A percentile compares a stretch with the other conserved stretches of the same genome.
phyloP scores from a whole-genome alignment of 768 basidiomycete genomes.

The Agrocybe praecox region DNA sequence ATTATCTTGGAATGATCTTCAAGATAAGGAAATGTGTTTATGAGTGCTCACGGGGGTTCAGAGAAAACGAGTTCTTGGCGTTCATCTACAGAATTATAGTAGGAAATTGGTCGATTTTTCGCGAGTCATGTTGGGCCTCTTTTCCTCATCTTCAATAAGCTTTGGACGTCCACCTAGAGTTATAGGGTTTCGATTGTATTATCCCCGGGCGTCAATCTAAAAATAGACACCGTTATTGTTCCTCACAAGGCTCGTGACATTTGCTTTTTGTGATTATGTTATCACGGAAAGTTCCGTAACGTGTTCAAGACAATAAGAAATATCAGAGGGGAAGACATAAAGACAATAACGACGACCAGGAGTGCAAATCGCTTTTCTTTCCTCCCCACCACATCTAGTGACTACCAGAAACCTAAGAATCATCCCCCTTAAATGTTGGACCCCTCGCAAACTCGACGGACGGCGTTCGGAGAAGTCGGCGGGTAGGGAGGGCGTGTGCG shows the following conservation, averaged over 20 bases:
- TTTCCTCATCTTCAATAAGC: too few species aligned
- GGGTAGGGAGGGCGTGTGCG: not conserved
- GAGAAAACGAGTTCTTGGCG: too few species aligned
- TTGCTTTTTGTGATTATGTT: constrained; percentile 23
- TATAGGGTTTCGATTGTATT: too few species aligned
- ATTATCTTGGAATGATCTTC: too few species aligned
- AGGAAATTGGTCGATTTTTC: not conserved
- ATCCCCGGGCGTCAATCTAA: not conserved
- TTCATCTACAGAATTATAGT: too few species aligned
- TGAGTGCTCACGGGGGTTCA: too few species aligned
- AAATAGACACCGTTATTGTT: constrained; percentile 28
- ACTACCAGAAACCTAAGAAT: not conserved
- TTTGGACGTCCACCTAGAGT: not conserved
- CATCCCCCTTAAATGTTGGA: not conserved
- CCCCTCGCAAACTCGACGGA: not conserved
- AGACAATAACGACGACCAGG: constrained; percentile 17
- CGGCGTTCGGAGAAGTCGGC: not conserved
- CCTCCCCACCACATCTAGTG: constrained; percentile 3
- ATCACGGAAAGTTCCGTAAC: constrained; percentile 5
- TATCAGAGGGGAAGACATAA: constrained; percentile 18
- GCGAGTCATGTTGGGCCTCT: not conserved
- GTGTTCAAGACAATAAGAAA: constrained; percentile 32
- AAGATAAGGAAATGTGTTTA: too few species aligned
- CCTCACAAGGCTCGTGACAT: constrained; percentile 8
- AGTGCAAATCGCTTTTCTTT: constrained; percentile 12